Conservation (phyloP, 2,329 filamentous ascomycete species). For the Phaeosphaeria sp. region DNA sequence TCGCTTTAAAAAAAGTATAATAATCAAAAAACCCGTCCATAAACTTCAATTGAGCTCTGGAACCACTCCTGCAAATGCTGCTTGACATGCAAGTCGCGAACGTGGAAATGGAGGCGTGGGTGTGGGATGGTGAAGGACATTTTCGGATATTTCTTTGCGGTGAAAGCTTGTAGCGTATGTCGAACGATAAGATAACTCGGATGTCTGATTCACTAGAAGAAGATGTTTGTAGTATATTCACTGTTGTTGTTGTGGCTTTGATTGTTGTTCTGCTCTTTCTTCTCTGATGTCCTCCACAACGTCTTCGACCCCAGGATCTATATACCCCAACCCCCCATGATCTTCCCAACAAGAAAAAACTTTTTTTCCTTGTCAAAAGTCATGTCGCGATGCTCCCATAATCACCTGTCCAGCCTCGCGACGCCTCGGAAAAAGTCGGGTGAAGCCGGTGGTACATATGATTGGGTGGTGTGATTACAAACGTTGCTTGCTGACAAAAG, state of each 20-base stretch:
- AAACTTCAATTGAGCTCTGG: neutral
- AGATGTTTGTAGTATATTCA: no score
- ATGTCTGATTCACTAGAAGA: no score
- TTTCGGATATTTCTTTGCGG: neutral
- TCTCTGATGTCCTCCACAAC: neutral
- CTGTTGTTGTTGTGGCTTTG: neutral
- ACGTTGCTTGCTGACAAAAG: neutral
- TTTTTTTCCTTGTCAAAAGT: neutral
- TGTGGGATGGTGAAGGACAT: neutral
- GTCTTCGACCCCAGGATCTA: neutral
- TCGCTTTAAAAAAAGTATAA: no score
- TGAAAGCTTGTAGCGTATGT: no score
- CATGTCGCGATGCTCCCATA: neutral
- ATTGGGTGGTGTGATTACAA: neutral
- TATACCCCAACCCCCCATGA: neutral
- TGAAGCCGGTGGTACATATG: neutral
- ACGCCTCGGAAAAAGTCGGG: neutral
- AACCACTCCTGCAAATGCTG: constrained; percentile 1
- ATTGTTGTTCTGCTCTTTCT: neutral
- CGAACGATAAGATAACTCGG: no score
- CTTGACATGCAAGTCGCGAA: neutral
- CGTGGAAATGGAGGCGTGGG: neutral
- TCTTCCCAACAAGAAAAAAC: neutral
- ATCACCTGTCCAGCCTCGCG: neutral
- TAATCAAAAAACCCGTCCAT: neutral